Conservation (phyloP, 805 yeast species). For the Nadsonia fulvescens region DNA sequence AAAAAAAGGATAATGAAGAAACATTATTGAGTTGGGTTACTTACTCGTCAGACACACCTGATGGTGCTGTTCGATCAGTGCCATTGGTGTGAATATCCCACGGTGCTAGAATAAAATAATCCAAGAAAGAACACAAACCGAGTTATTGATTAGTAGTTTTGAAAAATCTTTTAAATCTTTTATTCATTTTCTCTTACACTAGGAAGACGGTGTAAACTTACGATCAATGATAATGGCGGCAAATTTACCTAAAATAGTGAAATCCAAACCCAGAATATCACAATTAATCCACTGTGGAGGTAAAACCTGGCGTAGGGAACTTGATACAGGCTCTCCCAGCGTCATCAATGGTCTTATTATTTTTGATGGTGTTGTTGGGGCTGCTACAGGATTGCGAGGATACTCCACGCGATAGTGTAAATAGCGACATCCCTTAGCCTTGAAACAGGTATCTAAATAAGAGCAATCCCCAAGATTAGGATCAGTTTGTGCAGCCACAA, state of each 20-base stretch:
- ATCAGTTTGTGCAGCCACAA: slow-evolving; percentile 39
- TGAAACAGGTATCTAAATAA: slow-evolving; percentile 85
- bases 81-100: slow-evolving; percentile 91
- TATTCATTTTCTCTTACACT: too few relatives aligned
- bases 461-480: slow-evolving; percentile 71
- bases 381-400: slow-evolving; percentile 1
- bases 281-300: slow-evolving; percentile 81
- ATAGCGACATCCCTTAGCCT: slow-evolving; percentile 60
- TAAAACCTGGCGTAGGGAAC: slow-evolving; percentile 10
- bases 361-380: not conserved
- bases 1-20: slow-evolving; percentile 35
- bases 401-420: slow-evolving; percentile 37
- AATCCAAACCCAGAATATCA: slow-evolving; percentile 60
- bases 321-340: slow-evolving; percentile 3
- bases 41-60: slow-evolving; percentile 12
- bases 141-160: too few relatives aligned
- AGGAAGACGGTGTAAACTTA: slow-evolving; percentile 6
- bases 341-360: slow-evolving; percentile 1
- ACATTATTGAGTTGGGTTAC: too few relatives aligned
- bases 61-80: too few relatives aligned
- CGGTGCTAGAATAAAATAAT: slow-evolving; percentile 28
- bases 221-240: slow-evolving; percentile 68
- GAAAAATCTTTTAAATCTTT: too few relatives aligned
- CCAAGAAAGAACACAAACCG: too few relatives aligned
- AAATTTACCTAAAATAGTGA: slow-evolving; percentile 57